A percentile compares a stretch with the other conserved stretches of the same genome.
phyloP scores from a whole-genome alignment of 2,329 filamentous ascomycete genomes.

The Colletotrichum echinochloae region DNA sequence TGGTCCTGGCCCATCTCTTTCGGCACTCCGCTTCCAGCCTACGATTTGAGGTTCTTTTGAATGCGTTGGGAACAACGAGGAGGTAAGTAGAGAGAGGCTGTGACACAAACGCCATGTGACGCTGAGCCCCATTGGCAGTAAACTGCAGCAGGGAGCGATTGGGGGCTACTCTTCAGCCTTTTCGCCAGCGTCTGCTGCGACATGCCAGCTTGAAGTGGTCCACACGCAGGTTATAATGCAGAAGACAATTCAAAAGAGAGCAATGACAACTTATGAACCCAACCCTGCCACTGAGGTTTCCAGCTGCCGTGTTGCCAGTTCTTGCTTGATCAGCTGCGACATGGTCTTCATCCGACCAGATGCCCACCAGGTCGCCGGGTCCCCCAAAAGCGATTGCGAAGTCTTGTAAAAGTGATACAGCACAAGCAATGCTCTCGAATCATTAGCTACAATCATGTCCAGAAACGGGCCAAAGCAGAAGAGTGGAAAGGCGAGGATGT shows the following conservation, averaged over 20 bases:
- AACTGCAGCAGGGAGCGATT: too few species aligned
- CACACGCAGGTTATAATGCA: background rate
- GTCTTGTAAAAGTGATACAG: conserved; percentile 46
- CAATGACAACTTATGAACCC: background rate
- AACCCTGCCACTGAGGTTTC: background rate
- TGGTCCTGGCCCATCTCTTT: background rate
- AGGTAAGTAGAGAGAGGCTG: background rate
- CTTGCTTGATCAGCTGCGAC: conserved; percentile 25
- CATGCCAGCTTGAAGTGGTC: background rate
- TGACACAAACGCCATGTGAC: background rate
- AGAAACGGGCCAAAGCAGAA: conserved; percentile 46
- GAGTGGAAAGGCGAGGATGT: conserved; percentile 47
- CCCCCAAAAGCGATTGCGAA: conserved; percentile 41
- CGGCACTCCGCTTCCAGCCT: background rate
- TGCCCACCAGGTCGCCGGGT: conserved; percentile 46
- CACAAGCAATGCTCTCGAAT: conserved; percentile 46
- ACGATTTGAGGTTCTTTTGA: background rate
- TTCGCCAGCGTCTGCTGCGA: background rate
- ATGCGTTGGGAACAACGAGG: background rate
- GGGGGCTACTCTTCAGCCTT: too few species aligned
- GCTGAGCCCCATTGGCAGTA: background rate
- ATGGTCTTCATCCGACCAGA: conserved; percentile 41
- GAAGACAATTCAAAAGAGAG: background rate
- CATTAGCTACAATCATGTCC: conserved; percentile 43
- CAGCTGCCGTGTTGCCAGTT: background rate